These are phyloP conservation scores for Symbiodinium natans DNA, from an alignment of 73 alveolate genomes.

Conservation along the genomic window DNA sequence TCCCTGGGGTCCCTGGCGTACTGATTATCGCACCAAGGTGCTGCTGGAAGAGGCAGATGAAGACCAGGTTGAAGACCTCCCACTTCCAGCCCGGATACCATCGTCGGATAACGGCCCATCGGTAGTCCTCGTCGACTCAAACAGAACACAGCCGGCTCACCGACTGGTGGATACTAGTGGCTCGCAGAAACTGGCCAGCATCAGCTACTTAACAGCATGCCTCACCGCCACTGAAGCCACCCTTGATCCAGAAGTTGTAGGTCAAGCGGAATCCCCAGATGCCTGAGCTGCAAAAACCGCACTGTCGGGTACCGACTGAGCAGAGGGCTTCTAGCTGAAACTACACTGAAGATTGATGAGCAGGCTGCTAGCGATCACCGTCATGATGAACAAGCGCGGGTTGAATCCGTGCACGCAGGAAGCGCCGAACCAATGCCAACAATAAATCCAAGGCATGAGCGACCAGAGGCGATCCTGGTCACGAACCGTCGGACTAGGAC, in stretches of 20 bases:
- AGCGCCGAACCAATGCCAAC: conserved; percentile 54
- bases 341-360: too few relatives aligned
- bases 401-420: conserved; percentile 19
- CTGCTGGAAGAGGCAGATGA: conserved; percentile 32
- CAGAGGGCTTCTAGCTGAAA: too few relatives aligned
- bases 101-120: conserved; percentile 49
- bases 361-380: conserved; percentile 15
- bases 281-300: too few relatives aligned
- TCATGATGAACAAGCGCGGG: conserved; percentile 44
- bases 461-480: conserved; percentile 48
- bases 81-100: conserved; percentile 89
- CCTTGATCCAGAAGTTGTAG: conserved; percentile 76
- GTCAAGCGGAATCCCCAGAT: conserved; percentile 43
- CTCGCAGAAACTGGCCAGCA: too few relatives aligned
- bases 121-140: conserved; percentile 45
- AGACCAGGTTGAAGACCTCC: conserved; percentile 68
- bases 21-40: background rate
- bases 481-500: too few relatives aligned
- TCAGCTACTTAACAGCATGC: too few relatives aligned
- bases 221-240: conserved; percentile 85
- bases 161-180: too few relatives aligned
- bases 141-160: background rate
- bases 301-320: too few relatives aligned
- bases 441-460: conserved; percentile 60
- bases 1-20: too few relatives aligned